Base-by-base conservation (phyloP, 805 yeast species). In the Suhomyces sp. region DNA sequence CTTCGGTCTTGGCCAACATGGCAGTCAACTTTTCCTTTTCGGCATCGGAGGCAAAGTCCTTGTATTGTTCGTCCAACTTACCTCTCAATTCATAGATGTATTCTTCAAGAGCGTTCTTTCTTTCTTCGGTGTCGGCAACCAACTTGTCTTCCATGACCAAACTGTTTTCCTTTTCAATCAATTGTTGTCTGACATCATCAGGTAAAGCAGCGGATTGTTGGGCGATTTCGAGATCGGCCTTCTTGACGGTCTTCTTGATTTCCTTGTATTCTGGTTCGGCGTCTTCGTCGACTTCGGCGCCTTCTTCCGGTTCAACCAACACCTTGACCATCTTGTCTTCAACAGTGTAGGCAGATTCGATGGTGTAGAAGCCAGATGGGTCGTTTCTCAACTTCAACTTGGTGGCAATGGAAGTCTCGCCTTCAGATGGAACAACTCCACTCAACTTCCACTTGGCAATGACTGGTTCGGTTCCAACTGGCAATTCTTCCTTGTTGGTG, bases 81-180 rank as follows among this genome's bases (percentile, higher is more conserved):
- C 96, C 96, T 79, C 99, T 88, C 76, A 93, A 85, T 66, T 90
- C 96, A 78, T 94, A 94, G 68, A 94, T 94, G 82, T 94, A 94
- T 82, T 94, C 99, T 82, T 94, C 99, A 57, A 94, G 82, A 60
- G 97, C 94, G 74, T 94, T 94, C 87, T 94, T 94, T 76, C 91
- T 90, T 79, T 94, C 97, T 81, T 94, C 98, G 61, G 98, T 94
- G 79, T 94, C 98, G 61, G 96, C 96, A 60, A 94, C 97, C 65
- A 93, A 86, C 80, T 92, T 94, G 77, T 94, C 99, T 69, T 87
- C 91, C 70, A 90, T 84, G 60, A 83, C 80, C 86, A 94, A 77
- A 71, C 87, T 81, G 68, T 84, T 83, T 81, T 94, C 99, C 73
- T 78, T 78, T 82, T 94, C 98, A 57, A 87, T 81, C 61, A 79